Evolutionary conservation across 2,329 filamentous ascomycete species (phyloP), one percentile per base, ranked within the genome.

Genomic region (Chaetomiaceae sp.): DNA sequence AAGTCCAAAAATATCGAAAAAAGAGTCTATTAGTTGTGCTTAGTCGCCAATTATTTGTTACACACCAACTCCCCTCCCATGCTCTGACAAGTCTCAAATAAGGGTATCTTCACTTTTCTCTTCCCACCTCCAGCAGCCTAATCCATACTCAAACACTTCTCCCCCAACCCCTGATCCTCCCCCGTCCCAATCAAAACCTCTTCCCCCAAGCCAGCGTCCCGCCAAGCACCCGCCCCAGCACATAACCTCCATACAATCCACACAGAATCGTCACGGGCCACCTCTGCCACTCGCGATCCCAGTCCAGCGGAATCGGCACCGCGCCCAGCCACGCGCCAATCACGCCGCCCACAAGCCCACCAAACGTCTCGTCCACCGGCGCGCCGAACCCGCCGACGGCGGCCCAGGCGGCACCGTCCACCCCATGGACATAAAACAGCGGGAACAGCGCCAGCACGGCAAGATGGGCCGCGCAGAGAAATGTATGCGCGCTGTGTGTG

Each of bases 211-310:
- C 67, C 51, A 78, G 44, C 1, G 69, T 72, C 3, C 78, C 78
- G 0, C 84, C 83, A 16, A 82, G 57, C 49, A 81, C 62, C 64
- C 86, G 85, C 1, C 90, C 90, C 12, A 88, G 58, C 1, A 81
- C 75, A 67, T 87, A 90, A 1, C 93, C 93, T 5, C 81, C 70
- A 68, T 95, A 97, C 16, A 87, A 76, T 3, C 93, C 93, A 2
- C 81, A 83, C 4, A 97, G 70, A 52, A 99, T 87, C 0, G 93
- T 99, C 42, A 97, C 85, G 0, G 93, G 93, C 87, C 92, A 99
- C 68, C 86, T 88, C 79, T 99, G 93, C 93, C 93, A 99, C 61
- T 95, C 90, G n/a, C 93, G 83, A 67, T 99, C 93, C 92, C 92
- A 97, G 67, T 99, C 93, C 59, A 99, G 73, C 2, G 93, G 93